phyloP scores from a whole-genome alignment of 140 eudicot species.

The Anethum foeniculum region DNA sequence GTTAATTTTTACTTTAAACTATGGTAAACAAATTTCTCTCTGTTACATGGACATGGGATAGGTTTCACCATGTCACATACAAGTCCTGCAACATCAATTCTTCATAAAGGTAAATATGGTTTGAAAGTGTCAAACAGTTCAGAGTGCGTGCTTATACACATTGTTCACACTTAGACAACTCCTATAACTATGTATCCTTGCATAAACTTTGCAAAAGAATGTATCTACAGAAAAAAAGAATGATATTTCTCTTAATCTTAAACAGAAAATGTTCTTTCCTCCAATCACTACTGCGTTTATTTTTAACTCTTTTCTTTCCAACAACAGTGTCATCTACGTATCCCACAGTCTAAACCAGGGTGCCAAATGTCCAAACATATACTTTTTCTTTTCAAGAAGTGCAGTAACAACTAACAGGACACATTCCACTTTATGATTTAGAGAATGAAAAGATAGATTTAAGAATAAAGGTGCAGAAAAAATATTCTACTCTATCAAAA shows the following conservation, averaged over 20 bases:
- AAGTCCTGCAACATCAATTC: neutral
- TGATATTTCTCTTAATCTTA: neutral
- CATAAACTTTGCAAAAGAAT: neutral
- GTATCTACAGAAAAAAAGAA: neutral
- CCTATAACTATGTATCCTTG: neutral
- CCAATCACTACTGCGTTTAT: neutral
- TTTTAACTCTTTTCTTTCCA: neutral
- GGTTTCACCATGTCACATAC: neutral
- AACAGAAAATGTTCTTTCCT: neutral
- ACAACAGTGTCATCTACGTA: neutral
- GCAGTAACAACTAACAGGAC: no score
- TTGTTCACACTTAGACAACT: neutral
- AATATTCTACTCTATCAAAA: neutral
- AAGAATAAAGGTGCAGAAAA: neutral
- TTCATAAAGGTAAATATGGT: neutral
- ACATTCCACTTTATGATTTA: no score
- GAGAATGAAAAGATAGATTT: neutral
- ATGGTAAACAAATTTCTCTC: neutral
- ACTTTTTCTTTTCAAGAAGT: neutral
- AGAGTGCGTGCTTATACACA: neutral
- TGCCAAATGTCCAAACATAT: neutral
- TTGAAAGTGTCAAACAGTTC: no score
- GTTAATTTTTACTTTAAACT: neutral
- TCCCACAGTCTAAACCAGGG: neutral
- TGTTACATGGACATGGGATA: neutral